These are phyloP conservation scores for Zygoascus biomembranicola DNA, from an alignment of 805 yeast species.

Conservation along the genomic window DNA sequence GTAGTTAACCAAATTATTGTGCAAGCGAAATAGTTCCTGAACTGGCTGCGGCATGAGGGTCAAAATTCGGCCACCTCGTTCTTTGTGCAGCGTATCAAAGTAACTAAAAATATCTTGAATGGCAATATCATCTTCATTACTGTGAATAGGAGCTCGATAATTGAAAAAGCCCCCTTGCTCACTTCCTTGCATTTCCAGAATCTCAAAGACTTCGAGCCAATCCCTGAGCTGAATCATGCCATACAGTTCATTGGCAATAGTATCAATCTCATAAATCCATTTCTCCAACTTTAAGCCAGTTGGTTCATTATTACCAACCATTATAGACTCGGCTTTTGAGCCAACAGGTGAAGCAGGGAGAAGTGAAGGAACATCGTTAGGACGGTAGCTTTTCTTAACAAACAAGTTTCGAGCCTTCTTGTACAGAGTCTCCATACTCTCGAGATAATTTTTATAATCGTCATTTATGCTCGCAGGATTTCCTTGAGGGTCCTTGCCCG, in stretches of 20 bases:
- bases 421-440: conserved; percentile 37
- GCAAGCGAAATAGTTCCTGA: conserved; percentile 55
- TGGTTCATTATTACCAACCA: conserved; percentile 10
- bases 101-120: conserved; percentile 65
- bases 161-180: conserved; percentile 51
- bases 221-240: conserved; percentile 53
- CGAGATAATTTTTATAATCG: conserved; percentile 18
- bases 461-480: conserved; percentile 8
- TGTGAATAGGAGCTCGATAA: conserved; percentile 33
- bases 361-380: conserved; percentile 23
- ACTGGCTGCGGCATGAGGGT: conserved; percentile 62
- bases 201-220: conserved; percentile 71
- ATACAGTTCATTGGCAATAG: conserved; percentile 49
- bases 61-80: conserved; percentile 32
- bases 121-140: conserved; percentile 46
- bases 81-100: conserved; percentile 49
- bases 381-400: conserved; percentile 26
- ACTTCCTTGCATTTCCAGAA: conserved; percentile 60
- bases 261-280: conserved; percentile 58
- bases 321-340: conserved; percentile 13
- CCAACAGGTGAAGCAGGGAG: conserved; percentile 11
- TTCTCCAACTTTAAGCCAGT: conserved; percentile 36
- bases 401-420: conserved; percentile 60
- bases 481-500: background rate
- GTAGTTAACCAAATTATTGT: conserved; percentile 56